phyloP scores from a whole-genome alignment of 129 eudicot genomes.

The Centrapalus pauciflorus region DNA sequence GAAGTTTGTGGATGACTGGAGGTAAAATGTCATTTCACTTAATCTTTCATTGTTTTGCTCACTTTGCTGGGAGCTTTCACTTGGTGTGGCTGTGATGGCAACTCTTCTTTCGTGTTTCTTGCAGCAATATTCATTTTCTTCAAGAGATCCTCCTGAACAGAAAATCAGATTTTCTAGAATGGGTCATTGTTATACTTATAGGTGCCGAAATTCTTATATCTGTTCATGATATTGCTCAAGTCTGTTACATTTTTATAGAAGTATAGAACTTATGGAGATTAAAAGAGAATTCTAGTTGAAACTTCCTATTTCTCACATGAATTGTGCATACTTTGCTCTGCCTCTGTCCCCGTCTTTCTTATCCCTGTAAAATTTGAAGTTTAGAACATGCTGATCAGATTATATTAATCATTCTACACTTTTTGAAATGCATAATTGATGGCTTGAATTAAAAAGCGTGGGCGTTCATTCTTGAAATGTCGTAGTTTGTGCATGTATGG shows the following conservation, averaged over 20 bases:
- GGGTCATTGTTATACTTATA: slow-evolving; percentile 84
- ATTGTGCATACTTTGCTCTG: slow-evolving; percentile 34
- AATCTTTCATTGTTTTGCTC: slow-evolving; percentile 10
- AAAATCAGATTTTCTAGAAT: slow-evolving; percentile 86
- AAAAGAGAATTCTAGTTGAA: slow-evolving; percentile 14
- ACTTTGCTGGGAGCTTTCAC: background rate
- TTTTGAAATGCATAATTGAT: background rate
- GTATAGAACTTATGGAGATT: slow-evolving; percentile 11
- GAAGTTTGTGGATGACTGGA: slow-evolving; percentile 93
- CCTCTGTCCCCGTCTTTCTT: background rate
- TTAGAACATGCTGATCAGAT: background rate
- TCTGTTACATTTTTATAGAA: slow-evolving; percentile 46
- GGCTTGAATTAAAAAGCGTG: background rate
- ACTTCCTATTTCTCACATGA: slow-evolving; percentile 13
- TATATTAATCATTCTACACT: background rate
- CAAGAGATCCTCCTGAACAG: slow-evolving; percentile 92
- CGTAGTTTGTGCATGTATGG: background rate
- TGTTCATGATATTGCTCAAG: slow-evolving; percentile 75
- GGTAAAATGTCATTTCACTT: slow-evolving; percentile 32
- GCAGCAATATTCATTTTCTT: slow-evolving; percentile 96
- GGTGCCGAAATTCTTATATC: slow-evolving; percentile 81
- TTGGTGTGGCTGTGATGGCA: slow-evolving; percentile 8
- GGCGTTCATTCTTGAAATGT: background rate
- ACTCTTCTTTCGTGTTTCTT: slow-evolving; percentile 13
- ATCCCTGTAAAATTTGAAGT: slow-evolving; percentile 18